Percentiles rank a stretch among this genome's conserved stretches.
Evolutionary conservation across 2,329 filamentous ascomycete genomes (phyloP).

Genomic region (Lachnellula subtilissima): DNA sequence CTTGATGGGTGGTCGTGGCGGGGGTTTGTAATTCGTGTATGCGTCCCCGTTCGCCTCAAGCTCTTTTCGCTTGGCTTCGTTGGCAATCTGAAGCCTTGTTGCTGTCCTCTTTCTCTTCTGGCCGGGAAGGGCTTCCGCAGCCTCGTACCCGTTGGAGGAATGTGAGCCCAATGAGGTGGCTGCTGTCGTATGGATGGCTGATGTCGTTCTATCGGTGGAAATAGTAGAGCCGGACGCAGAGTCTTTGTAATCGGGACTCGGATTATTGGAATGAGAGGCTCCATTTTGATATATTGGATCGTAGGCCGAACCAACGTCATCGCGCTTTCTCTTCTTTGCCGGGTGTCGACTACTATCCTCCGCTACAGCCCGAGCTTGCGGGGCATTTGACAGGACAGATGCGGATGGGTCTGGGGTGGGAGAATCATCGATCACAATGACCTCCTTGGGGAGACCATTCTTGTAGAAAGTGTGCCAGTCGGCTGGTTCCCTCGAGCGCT

Average conservation of each 20-base stretch:
- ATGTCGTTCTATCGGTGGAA: conserved; percentile 80
- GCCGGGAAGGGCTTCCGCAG: conserved; percentile 62
- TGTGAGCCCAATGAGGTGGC: conserved; percentile 77
- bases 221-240: conserved; percentile 65
- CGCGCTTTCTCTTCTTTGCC: conserved; percentile 62
- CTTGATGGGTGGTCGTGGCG: conserved; percentile 84
- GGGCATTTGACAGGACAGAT: conserved; percentile 37
- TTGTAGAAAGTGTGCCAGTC: conserved; percentile 80
- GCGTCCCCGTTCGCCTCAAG: conserved; percentile 65
- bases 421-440: conserved; percentile 75
- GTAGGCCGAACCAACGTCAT: conserved; percentile 50
- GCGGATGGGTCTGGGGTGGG: conserved; percentile 43
- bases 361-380: conserved; percentile 24
- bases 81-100: conserved; percentile 73
- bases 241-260: conserved; percentile 64
- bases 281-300: conserved; percentile 68
- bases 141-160: conserved; percentile 58
- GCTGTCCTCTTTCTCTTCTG: conserved; percentile 81
- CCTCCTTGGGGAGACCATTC: conserved; percentile 77
- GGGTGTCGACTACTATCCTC: conserved; percentile 54
- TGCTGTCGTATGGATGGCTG: conserved; percentile 77
- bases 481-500: conserved; percentile 40
- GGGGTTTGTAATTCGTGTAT: conserved; percentile 77
- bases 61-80: conserved; percentile 76
- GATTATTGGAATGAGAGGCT: conserved; percentile 64